Conservation (phyloP, 108 stramenopile genomes). For the Nannochloropsis salina region DNA sequence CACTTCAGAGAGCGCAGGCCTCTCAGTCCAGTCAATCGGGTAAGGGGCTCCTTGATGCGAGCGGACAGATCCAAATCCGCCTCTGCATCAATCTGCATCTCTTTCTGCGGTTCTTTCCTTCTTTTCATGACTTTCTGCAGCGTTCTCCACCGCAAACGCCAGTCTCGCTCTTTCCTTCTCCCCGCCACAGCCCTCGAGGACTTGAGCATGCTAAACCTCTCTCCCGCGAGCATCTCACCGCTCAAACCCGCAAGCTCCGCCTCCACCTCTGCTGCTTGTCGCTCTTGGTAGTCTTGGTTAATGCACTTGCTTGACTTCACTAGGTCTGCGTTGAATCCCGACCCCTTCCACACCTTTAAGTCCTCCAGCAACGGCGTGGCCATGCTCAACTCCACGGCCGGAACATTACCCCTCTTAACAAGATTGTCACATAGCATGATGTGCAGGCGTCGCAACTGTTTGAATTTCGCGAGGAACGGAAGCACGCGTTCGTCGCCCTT, state of each 20-base stretch:
- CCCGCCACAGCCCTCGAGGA: too few relatives aligned
- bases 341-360: background rate
- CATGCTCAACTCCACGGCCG: background rate
- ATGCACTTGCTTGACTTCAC: too few relatives aligned
- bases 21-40: background rate
- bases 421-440: background rate
- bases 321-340: too few relatives aligned
- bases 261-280: too few relatives aligned
- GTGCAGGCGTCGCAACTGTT: background rate
- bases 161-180: background rate
- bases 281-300: too few relatives aligned
- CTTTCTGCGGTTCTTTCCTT: background rate
- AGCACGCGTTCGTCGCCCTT: background rate
- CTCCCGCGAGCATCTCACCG: too few relatives aligned
- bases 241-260: too few relatives aligned
- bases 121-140: background rate
- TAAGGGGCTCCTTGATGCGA: background rate
- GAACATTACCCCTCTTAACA: background rate
- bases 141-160: background rate
- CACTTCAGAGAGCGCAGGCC: background rate
- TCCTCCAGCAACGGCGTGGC: background rate
- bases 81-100: background rate
- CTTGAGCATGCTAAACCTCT: too few relatives aligned
- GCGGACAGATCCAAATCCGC: background rate
- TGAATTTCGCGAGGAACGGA: background rate